Percentiles rank a stretch among this genome's conserved stretches.
phyloP scores from a whole-genome alignment of 169 alveolate species.

The Plasmodium falciparum region DNA sequence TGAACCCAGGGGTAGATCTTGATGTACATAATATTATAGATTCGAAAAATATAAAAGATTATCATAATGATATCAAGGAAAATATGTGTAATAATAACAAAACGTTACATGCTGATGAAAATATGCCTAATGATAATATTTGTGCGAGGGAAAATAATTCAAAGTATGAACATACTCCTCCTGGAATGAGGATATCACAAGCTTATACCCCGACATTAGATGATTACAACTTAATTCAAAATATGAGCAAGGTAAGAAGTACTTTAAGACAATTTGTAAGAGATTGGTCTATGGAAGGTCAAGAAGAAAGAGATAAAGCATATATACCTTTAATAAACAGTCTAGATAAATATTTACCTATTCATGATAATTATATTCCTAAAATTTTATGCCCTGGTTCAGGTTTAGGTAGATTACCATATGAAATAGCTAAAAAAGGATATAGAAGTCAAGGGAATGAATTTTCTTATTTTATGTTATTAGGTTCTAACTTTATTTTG shows the following conservation, averaged over 20 bases:
- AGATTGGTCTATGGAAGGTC: slow-evolving; percentile 97
- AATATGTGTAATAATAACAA: background rate
- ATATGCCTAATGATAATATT: background rate
- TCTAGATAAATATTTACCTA: slow-evolving; percentile 88
- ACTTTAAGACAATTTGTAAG: slow-evolving; percentile 96
- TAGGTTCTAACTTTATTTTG: slow-evolving; percentile 90
- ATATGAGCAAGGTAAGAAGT: slow-evolving; percentile 88
- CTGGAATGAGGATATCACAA: slow-evolving; percentile 39
- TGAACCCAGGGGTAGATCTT: background rate
- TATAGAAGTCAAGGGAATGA: slow-evolving; percentile 99
- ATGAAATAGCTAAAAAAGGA: slow-evolving; percentile 96
- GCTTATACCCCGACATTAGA: slow-evolving; percentile 38
- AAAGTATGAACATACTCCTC: slow-evolving; percentile 39
- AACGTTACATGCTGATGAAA: background rate
- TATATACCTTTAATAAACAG: slow-evolving; percentile 94
- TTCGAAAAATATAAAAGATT: background rate
- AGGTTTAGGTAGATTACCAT: slow-evolving; percentile 98
- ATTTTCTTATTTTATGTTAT: slow-evolving; percentile 96
- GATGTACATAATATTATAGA: background rate
- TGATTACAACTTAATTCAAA: slow-evolving; percentile 42
- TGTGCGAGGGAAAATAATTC: background rate
- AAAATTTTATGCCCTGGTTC: slow-evolving; percentile 96
- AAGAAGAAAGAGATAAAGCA: slow-evolving; percentile 94
- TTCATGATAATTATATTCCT: slow-evolving; percentile 78
- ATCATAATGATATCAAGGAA: background rate